phyloP scores from a whole-genome alignment of 257 asterid genomes.

The Salvia splendens region DNA sequence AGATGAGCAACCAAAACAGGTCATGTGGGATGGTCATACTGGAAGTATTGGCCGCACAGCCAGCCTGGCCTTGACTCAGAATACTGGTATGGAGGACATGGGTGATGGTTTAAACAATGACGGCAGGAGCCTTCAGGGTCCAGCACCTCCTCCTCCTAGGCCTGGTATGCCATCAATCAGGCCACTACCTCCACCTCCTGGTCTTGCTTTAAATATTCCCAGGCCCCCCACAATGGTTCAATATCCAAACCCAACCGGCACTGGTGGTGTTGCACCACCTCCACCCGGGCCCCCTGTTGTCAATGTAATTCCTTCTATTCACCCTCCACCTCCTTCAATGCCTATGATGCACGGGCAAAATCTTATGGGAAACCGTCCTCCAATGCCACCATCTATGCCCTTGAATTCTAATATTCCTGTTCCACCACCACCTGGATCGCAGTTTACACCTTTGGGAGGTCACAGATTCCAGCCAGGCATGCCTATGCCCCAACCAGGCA shows the following conservation, averaged over 20 bases:
- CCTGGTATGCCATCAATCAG: slow-evolving; percentile 70
- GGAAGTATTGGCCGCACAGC: slow-evolving; percentile 95
- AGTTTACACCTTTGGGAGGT: slow-evolving; percentile 65
- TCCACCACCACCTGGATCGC: slow-evolving; percentile 89
- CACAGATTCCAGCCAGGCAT: slow-evolving; percentile 37
- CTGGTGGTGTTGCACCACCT: slow-evolving; percentile 61
- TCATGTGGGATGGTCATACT: slow-evolving; percentile 96
- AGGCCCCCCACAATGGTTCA: slow-evolving; percentile 64
- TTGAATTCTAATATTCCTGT: slow-evolving; percentile 47
- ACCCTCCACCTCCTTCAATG: slow-evolving; percentile 78
- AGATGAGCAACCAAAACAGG: slow-evolving; percentile 95
- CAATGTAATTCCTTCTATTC: slow-evolving; percentile 59
- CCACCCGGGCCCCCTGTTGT: slow-evolving; percentile 60
- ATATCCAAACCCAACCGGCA: slow-evolving; percentile 46
- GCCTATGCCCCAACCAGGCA: slow-evolving; percentile 67
- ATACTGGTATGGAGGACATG: slow-evolving; percentile 54
- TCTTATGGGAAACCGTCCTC: slow-evolving; percentile 65
- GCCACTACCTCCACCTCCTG: slow-evolving; percentile 91
- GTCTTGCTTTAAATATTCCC: slow-evolving; percentile 74
- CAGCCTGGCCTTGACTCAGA: slow-evolving; percentile 88
- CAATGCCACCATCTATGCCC: slow-evolving; percentile 60
- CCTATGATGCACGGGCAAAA: slow-evolving; percentile 68
- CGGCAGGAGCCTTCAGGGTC: slow-evolving; percentile 69
- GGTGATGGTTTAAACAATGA: slow-evolving; percentile 52
- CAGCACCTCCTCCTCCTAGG: slow-evolving; percentile 82